A percentile compares a stretch with the other conserved stretches of the same genome.
phyloP scores from a whole-genome alignment of 1,139 yeast species.

The Taphrina wiesneri region DNA sequence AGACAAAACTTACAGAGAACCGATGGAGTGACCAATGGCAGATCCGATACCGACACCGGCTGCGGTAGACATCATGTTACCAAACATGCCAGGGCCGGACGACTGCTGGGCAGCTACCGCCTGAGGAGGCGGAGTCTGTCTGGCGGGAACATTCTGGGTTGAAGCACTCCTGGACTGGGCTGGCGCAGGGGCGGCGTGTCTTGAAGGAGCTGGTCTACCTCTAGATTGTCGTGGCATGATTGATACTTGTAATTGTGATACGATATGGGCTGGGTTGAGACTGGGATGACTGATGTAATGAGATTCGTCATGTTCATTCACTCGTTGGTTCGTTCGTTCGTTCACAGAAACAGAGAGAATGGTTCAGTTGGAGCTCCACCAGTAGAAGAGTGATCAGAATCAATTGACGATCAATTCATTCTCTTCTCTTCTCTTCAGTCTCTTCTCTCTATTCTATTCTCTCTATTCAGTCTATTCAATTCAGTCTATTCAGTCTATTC shows the following conservation, averaged over 20 bases:
- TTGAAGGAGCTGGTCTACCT: conserved; percentile 40
- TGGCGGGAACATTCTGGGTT: conserved; percentile 48
- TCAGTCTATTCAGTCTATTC: background rate
- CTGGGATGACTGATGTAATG: too few relatives aligned
- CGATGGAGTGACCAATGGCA: conserved; percentile 92
- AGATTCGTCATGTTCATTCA: too few relatives aligned
- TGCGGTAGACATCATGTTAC: conserved; percentile 94
- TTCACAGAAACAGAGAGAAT: background rate
- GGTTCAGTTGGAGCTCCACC: background rate
- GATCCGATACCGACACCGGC: conserved; percentile 99
- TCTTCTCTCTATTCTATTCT: background rate
- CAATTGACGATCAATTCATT: background rate
- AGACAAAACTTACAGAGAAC: conserved; percentile 53
- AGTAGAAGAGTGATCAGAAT: background rate
- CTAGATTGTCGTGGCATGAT: conserved; percentile 60
- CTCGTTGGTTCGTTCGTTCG: background rate
- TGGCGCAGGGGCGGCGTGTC: conserved; percentile 57
- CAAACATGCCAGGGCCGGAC: conserved; percentile 84
- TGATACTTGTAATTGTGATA: background rate
- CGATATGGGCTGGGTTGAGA: background rate
- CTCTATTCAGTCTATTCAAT: background rate
- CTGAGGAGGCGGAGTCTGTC: conserved; percentile 47
- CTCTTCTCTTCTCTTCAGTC: background rate
- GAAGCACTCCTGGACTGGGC: conserved; percentile 75
- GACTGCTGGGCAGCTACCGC: conserved; percentile 53